Percentiles rank a stretch among this genome's conserved stretches.
Evolutionary conservation across 2,329 filamentous ascomycete species (phyloP).

Genomic region (Cladorrhinum sp.): DNA sequence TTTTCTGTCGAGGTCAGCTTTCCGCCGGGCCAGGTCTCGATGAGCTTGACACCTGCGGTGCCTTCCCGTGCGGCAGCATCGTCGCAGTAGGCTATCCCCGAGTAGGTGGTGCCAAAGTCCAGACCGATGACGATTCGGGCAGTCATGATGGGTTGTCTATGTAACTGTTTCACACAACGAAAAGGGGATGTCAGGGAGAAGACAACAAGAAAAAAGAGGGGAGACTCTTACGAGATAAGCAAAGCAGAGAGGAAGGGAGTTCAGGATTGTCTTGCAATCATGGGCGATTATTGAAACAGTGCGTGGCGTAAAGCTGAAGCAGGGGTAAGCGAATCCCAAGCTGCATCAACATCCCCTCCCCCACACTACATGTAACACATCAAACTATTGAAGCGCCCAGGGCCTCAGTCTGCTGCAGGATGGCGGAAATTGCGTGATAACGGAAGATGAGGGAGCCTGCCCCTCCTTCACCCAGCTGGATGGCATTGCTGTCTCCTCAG

Average conservation of each 20-base stretch:
- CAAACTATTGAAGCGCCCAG: neutral
- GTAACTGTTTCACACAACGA: neutral
- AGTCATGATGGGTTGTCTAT: neutral
- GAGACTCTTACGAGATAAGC: neutral
- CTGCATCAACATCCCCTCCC: neutral
- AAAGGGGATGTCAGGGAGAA: neutral
- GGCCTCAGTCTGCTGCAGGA: neutral
- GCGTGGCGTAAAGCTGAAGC: neutral
- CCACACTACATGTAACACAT: neutral
- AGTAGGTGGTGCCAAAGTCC: slow-evolving; percentile 21
- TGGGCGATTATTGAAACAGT: neutral
- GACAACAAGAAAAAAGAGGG: neutral
- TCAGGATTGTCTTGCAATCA: neutral
- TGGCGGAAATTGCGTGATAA: neutral
- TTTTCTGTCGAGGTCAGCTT: slow-evolving; percentile 27
- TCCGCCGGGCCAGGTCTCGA: slow-evolving; percentile 31
- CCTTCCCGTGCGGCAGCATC: slow-evolving; percentile 17
- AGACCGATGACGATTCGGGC: slow-evolving; percentile 19
- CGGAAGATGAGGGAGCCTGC: neutral
- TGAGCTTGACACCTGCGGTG: slow-evolving; percentile 25
- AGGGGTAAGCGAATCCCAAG: neutral
- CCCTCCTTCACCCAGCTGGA: neutral
- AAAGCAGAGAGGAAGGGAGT: neutral
- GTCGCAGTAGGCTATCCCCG: slow-evolving; percentile 33
- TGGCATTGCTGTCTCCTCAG: neutral